Conservation (phyloP, 169 alveolate genomes). For the Amoebophrya sp. region DNA sequence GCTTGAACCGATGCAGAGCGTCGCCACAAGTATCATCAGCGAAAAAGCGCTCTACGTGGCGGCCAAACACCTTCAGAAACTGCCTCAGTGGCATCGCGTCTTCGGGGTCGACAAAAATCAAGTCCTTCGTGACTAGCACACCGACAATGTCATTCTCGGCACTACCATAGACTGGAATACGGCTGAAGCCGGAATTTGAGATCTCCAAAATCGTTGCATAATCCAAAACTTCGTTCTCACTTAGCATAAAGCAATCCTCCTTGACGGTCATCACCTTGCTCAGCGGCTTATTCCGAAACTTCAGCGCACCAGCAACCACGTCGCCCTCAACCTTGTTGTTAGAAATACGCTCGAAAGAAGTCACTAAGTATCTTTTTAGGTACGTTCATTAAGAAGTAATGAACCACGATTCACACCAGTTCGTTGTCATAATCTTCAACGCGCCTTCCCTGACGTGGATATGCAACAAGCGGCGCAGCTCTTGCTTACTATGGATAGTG, state of each 20-base stretch:
- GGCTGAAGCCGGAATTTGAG: constrained; percentile 56
- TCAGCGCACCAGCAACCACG: constrained; percentile 55
- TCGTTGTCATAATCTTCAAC: too few species aligned
- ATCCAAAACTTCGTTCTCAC: constrained; percentile 38
- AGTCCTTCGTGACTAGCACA: constrained; percentile 55
- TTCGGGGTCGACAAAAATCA: constrained; percentile 53
- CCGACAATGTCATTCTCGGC: constrained; percentile 58
- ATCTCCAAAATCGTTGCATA: constrained; percentile 47
- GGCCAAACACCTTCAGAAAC: constrained; percentile 24
- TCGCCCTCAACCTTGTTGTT: constrained; percentile 51
- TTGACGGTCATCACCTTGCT: constrained; percentile 52
- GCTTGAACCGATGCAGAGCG: constrained; percentile 13
- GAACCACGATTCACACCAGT: too few species aligned
- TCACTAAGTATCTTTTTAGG: too few species aligned
- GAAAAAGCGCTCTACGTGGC: not conserved
- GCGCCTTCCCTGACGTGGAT: constrained; percentile 55
- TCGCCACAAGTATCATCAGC: not conserved
- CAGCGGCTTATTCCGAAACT: constrained; percentile 49
- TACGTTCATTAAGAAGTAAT: too few species aligned
- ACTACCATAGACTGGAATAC: constrained; percentile 63
- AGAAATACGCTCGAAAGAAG: too few species aligned
- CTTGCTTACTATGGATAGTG: constrained; percentile 52
- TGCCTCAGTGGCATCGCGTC: constrained; percentile 34
- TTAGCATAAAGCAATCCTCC: constrained; percentile 53
- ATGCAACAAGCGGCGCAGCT: constrained; percentile 55